phyloP scores from a whole-genome alignment of 2,329 filamentous ascomycete species.

The Macrophomina tecta region DNA sequence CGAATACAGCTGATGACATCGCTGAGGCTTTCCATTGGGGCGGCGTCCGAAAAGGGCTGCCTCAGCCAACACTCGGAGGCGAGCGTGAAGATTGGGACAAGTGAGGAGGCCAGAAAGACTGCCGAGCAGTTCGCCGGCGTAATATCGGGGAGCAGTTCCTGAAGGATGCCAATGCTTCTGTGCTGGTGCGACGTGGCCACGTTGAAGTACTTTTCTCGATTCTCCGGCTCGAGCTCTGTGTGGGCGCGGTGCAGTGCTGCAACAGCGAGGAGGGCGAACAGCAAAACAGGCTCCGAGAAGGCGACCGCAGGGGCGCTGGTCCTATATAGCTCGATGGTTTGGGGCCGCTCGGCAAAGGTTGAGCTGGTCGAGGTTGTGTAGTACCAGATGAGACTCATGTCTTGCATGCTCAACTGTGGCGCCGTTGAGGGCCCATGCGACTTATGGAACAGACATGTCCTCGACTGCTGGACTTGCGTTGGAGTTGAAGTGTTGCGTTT shows the following conservation, averaged over 20 bases:
- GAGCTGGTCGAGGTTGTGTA: slow-evolving; percentile 1
- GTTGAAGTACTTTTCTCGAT: neutral
- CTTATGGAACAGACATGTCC: neutral
- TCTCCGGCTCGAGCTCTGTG: neutral
- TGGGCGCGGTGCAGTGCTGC: neutral
- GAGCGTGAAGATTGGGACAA: neutral
- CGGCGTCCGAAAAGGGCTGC: neutral
- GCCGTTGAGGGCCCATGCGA: neutral
- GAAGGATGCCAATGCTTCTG: neutral
- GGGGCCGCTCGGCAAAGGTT: neutral
- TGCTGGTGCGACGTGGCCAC: neutral
- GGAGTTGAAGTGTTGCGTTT: neutral
- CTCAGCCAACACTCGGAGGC: neutral
- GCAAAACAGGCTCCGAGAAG: neutral
- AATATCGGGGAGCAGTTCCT: neutral
- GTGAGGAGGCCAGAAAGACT: neutral
- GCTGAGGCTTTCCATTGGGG: neutral
- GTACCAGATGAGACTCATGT: neutral
- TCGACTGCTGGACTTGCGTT: neutral
- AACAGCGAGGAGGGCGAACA: neutral
- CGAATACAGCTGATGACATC: neutral
- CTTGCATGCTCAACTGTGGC: neutral
- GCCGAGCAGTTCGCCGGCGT: neutral
- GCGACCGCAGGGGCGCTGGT: neutral
- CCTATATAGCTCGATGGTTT: neutral